Percentiles rank a stretch among this genome's conserved stretches.
Evolutionary conservation across 768 basidiomycete genomes (phyloP).

Genomic region (Leccinum variicolor): DNA sequence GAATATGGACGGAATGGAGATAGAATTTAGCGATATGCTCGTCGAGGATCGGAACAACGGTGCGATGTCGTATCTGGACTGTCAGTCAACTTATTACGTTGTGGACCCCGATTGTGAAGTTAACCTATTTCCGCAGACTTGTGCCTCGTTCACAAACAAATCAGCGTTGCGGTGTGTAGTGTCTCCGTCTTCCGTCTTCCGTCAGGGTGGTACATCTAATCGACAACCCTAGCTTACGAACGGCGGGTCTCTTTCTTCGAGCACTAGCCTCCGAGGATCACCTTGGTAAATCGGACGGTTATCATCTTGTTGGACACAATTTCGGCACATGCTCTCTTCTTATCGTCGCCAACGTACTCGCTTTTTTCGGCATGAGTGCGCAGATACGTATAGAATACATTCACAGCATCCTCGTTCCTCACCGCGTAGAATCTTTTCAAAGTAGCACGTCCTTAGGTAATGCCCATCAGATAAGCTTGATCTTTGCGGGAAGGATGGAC

Average conservation of each 20-base stretch:
- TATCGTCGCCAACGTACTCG: slow-evolving; percentile 9
- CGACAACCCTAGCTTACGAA: slow-evolving; percentile 23
- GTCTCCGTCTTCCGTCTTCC: not conserved
- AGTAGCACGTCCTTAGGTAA: not conserved
- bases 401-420: not conserved
- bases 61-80: slow-evolving; percentile 88
- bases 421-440: not conserved
- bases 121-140: slow-evolving; percentile 19
- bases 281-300: slow-evolving; percentile 26
- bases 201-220: slow-evolving; percentile 1
- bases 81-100: slow-evolving; percentile 42
- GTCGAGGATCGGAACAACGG: slow-evolving; percentile 97
- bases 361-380: not conserved
- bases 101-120: not conserved
- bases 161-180: slow-evolving; percentile 24
- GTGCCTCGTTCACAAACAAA: slow-evolving; percentile 34
- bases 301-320: not conserved
- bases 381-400: slow-evolving; percentile 5
- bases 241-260: slow-evolving; percentile 28
- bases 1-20: slow-evolving; percentile 87
- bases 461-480: not conserved
- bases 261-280: slow-evolving; percentile 28
- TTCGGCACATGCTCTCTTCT: not conserved
- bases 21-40: slow-evolving; percentile 96
- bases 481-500: not conserved